Evolutionary conservation across 2,329 filamentous ascomycete genomes (phyloP), one percentile per base, ranked within the genome.

Genomic region (Lecanicillium sp.): DNA sequence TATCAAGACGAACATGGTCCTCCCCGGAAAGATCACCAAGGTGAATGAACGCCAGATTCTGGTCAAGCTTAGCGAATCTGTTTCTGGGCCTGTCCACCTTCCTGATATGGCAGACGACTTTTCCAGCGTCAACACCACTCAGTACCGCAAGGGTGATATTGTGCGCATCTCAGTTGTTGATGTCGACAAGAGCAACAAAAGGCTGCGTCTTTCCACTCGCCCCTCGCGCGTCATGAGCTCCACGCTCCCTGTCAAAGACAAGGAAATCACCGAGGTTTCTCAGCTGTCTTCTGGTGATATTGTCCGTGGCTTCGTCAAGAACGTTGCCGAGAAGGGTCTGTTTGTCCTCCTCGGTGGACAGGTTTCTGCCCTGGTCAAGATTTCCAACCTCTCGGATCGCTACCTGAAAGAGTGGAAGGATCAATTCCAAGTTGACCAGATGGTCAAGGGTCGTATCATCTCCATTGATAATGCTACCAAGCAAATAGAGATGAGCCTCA

Each of bases 381-480:
- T 97, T 45, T 81, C 86, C 9, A 90, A 97, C 63, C 75, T 98
- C 12, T 95, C 90, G 0, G 93, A 98, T 63, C 78, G 81, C 7
- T 98, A 84, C 64, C 70, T 98, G 58, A 97, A 97, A 67, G 88
- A 97, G 52, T 98, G 93, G 93, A 94, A 95, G 69, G 81, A 87
- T 29, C 74, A 84, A 37, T 96, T 91, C 68, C 83, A 93, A 58
- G 71, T 91, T 40, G 89, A 95, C 59, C 90, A 97, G 66, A 75
- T 98, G 5, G 89, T 98, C 46, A 89, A 86, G 66, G 93, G 90
- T 44, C 88, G 91, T 54, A 75, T 98, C 51, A 79, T 86, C 39
- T 73, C 81, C 3, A 78, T 90, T 21, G 86, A 96, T 57, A 59
- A 74, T 5, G 73, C 75, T 30, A 73, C 81, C 21, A 81, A 83